Evolutionary conservation across 129 eudicot genomes (phyloP).

Genomic region (Silybum marianum): DNA sequence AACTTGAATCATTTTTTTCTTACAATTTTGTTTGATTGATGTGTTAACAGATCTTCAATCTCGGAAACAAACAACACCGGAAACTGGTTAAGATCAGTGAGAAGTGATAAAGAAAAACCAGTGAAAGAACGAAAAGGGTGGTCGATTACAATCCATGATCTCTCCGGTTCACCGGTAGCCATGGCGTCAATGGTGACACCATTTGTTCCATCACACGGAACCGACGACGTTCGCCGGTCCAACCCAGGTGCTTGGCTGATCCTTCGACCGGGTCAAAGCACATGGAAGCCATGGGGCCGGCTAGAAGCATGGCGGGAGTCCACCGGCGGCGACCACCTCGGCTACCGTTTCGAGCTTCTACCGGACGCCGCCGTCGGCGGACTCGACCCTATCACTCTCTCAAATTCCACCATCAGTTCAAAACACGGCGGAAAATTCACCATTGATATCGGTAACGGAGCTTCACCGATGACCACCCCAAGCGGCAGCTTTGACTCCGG

Average conservation of each 20-base stretch:
- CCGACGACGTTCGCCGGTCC: constrained; percentile 64
- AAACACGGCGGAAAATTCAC: constrained; percentile 64
- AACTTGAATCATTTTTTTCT: neutral
- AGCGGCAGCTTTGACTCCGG: constrained; percentile 71
- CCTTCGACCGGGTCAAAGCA: constrained; percentile 73
- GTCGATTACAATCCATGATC: constrained; percentile 89
- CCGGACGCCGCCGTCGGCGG: constrained; percentile 57
- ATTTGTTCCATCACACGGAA: constrained; percentile 75
- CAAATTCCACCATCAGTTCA: constrained; percentile 48
- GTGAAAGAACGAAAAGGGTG: constrained; percentile 82
- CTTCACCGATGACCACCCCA: constrained; percentile 63
- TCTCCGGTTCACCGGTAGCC: constrained; percentile 91
- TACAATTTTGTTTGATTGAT: neutral
- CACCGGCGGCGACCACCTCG: constrained; percentile 42
- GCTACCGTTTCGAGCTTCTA: constrained; percentile 69
- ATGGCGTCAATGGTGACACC: constrained; percentile 99
- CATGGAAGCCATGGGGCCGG: constrained; percentile 98
- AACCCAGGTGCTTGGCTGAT: constrained; percentile 98
- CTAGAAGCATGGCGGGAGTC: constrained; percentile 80
- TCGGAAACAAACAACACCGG: constrained; percentile 57
- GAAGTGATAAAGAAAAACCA: constrained; percentile 34
- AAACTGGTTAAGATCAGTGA: constrained; percentile 52
- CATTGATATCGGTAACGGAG: constrained; percentile 54
- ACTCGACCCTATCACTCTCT: constrained; percentile 50
- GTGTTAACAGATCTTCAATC: constrained; percentile 51